These are phyloP conservation scores for Leccinellum luteum DNA, from an alignment of 768 basidiomycete genomes.

Conservation along the genomic window DNA sequence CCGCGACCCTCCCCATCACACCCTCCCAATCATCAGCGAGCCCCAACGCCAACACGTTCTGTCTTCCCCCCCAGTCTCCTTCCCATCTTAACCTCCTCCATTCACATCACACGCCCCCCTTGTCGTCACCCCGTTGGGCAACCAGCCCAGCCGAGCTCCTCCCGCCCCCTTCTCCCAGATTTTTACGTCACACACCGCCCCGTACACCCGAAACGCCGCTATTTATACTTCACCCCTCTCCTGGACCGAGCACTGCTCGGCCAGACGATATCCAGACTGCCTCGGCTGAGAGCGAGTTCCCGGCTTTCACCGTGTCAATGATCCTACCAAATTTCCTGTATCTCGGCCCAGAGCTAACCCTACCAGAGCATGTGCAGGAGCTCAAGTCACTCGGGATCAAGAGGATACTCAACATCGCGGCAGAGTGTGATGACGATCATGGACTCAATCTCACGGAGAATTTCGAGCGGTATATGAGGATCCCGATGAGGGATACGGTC, in stretches of 20 bases:
- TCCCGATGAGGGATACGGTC: slow-evolving; percentile 94
- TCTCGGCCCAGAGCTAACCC: slow-evolving; percentile 84
- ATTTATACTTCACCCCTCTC: slow-evolving; percentile 22
- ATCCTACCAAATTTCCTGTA: slow-evolving; percentile 91
- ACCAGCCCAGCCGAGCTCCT: slow-evolving; percentile 35
- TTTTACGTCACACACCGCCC: slow-evolving; percentile 32
- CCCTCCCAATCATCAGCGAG: slow-evolving; percentile 21
- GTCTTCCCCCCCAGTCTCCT: slow-evolving; percentile 45
- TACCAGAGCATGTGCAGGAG: slow-evolving; percentile 70
- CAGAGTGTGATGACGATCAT: slow-evolving; percentile 85
- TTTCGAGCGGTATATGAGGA: slow-evolving; percentile 83
- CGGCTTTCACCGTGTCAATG: slow-evolving; percentile 78
- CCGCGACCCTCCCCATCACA: slow-evolving; percentile 57
- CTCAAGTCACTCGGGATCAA: slow-evolving; percentile 75
- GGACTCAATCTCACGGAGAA: slow-evolving; percentile 61
- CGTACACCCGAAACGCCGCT: slow-evolving; percentile 40
- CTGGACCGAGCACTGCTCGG: slow-evolving; percentile 62
- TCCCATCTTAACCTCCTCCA: slow-evolving; percentile 59
- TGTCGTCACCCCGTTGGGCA: slow-evolving; percentile 43
- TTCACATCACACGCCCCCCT: slow-evolving; percentile 58
- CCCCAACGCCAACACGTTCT: slow-evolving; percentile 19
- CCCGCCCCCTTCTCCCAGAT: slow-evolving; percentile 33
- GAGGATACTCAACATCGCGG: slow-evolving; percentile 87
- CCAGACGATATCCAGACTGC: slow-evolving; percentile 41
- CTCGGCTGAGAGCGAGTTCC: slow-evolving; percentile 46